Conservation (phyloP, 1,284 basidiomycete genomes). For the Puccinia novopanici region DNA sequence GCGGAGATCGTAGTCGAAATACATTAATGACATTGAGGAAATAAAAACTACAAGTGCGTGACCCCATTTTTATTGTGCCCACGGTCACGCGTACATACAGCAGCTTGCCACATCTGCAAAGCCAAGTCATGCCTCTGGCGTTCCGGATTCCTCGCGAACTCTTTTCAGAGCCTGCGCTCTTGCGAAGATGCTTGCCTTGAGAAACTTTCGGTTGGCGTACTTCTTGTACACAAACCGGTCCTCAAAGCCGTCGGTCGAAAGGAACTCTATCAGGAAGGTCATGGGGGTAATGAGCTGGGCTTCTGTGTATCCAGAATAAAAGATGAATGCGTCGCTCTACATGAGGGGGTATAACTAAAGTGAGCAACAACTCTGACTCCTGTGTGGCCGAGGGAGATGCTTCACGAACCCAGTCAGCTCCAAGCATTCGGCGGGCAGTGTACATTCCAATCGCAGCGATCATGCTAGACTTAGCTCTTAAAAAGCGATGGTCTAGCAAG, state of each 20-base stretch:
- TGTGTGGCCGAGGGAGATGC: slow-evolving; percentile 49
- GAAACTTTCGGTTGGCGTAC: slow-evolving; percentile 95
- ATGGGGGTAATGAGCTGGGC: slow-evolving; percentile 83
- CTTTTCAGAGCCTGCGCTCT: slow-evolving; percentile 62
- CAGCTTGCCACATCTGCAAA: not conserved
- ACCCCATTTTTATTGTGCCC: slow-evolving; percentile 7
- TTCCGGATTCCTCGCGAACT: slow-evolving; percentile 33
- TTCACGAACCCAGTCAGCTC: slow-evolving; percentile 82
- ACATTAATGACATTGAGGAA: slow-evolving; percentile 6
- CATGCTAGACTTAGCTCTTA: slow-evolving; percentile 88
- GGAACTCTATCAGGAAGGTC: slow-evolving; percentile 78
- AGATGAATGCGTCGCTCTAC: slow-evolving; percentile 86
- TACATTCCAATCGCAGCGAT: slow-evolving; percentile 99
- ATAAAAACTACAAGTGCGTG: slow-evolving; percentile 17
- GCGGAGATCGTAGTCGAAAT: slow-evolving; percentile 8
- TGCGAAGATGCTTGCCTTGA: slow-evolving; percentile 70
- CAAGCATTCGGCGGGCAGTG: slow-evolving; percentile 84
- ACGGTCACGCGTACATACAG: not conserved
- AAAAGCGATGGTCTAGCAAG: slow-evolving; percentile 86
- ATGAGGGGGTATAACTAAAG: slow-evolving; percentile 30
- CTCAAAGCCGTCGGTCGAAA: slow-evolving; percentile 77
- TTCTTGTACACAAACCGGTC: slow-evolving; percentile 90
- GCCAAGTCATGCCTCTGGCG: not conserved
- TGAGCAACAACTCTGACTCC: slow-evolving; percentile 9
- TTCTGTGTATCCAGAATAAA: slow-evolving; percentile 89